phyloP scores from a whole-genome alignment of 768 basidiomycete species.

The Leccinum variicolor region DNA sequence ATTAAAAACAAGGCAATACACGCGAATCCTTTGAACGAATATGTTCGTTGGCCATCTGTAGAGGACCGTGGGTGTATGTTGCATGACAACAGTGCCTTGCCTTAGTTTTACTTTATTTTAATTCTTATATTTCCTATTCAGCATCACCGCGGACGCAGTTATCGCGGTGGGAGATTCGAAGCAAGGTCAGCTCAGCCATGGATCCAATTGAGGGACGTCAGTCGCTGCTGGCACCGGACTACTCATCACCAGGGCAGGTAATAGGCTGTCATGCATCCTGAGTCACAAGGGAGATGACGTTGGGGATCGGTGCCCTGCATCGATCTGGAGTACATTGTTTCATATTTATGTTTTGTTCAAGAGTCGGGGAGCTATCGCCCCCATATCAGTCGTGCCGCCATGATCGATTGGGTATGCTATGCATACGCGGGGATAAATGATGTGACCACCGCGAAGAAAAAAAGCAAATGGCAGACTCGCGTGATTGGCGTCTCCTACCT shows the following conservation, averaged over 20 bases:
- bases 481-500: not conserved
- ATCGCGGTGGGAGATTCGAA: not conserved
- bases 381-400: not conserved
- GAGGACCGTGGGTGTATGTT: not conserved
- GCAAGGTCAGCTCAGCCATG: not conserved
- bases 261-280: not conserved
- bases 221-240: not conserved
- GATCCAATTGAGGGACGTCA: not conserved
- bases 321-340: not conserved
- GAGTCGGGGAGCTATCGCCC: not conserved
- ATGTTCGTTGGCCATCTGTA: constrained; percentile 12
- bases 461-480: not conserved
- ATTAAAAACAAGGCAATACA: not conserved
- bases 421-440: not conserved
- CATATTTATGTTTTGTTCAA: not conserved
- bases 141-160: constrained; percentile 3
- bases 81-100: constrained; percentile 15
- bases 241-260: not conserved
- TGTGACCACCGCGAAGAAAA: not conserved
- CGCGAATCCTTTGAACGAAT: not conserved
- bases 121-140: not conserved
- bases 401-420: not conserved
- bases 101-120: not conserved
- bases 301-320: not conserved
- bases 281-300: not conserved